Base-by-base conservation (phyloP, 1,139 yeast genomes). In the Geotrichum carabidarum region DNA sequence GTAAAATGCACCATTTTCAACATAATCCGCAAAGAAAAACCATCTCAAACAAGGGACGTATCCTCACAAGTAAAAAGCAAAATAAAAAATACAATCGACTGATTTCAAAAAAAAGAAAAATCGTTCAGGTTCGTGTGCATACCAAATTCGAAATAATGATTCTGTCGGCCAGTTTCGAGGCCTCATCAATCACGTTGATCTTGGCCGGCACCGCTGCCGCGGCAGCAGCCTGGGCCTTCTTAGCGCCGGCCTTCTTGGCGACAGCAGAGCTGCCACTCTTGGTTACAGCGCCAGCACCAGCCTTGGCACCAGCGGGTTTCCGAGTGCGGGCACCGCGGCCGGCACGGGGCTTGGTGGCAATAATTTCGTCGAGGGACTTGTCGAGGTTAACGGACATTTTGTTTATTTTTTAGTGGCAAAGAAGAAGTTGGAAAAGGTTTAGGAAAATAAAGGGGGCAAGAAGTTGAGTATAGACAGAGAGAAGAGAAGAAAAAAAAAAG, bases 361-460 rank as follows among this genome's bases (percentile, higher is more conserved):
- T 88, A 71, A 93, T 93, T 67, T 91, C 98, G 76, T 93, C 99
- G 69, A 93, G 83, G 55, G 98, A 89, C 77, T 88, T 86, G 77
- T 93, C 97, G 75, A 93, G 81, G 67, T 86, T 78, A 63, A 83
- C 74, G 63, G 85, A 79, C 85, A 81, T 81, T 58, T 37, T n/a
- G n/a, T n/a, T n/a, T n/a, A n/a, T 68, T 57, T 12, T 74, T 62
- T 71, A 49, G 31, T 8, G 75, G 38, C 12, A 17, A 18, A 40
- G 38, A 18, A 37, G 8, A 43, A 27, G 15, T 12, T 48, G 14
- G 38, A 32, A 18, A 7, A 40, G 18, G 3, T 34, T 34, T 4
- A 34, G 37, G 37, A 6, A 34, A 34, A 34, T 11, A 34, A 12
- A 11, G 14, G 37, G 14, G 37, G 14, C 14, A 12, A 34, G 6